Conservation (phyloP, 2,329 filamentous ascomycete genomes). For the Ophidiomyces ophidiicola region DNA sequence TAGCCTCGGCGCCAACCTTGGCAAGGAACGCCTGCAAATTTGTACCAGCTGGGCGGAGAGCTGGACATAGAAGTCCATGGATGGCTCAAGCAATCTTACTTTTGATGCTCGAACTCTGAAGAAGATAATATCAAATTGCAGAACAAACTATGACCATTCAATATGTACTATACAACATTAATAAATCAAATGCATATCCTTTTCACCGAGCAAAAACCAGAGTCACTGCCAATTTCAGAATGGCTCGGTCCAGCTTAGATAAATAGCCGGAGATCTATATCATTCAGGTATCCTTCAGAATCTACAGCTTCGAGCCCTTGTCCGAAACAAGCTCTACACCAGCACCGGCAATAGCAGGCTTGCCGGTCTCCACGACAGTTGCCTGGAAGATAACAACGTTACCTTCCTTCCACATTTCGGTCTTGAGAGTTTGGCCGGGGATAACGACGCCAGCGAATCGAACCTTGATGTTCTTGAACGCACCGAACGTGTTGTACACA, state of each 20-base stretch:
- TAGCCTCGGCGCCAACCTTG: background rate
- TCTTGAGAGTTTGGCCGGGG: constrained; percentile 78
- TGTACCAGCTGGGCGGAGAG: too few species aligned
- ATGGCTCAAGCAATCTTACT: too few species aligned
- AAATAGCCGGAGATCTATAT: background rate
- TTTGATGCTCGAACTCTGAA: too few species aligned
- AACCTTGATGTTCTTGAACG: constrained; percentile 84
- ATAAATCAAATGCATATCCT: too few species aligned
- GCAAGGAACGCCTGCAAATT: background rate
- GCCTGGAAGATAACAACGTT: constrained; percentile 70
- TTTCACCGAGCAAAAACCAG: too few species aligned
- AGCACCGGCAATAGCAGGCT: constrained; percentile 69
- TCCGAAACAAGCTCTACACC: constrained; percentile 52
- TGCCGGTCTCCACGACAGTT: constrained; percentile 85
- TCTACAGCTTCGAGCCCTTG: constrained; percentile 14
- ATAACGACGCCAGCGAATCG: constrained; percentile 76
- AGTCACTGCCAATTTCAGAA: background rate
- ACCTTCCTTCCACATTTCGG: constrained; percentile 89
- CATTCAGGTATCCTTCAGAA: background rate
- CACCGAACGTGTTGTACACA: constrained; percentile 69
- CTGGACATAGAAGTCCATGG: too few species aligned
- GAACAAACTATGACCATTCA: background rate
- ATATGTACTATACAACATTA: constrained; percentile 4
- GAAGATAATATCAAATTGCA: background rate
- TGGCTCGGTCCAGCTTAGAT: background rate